These are phyloP conservation scores for Multifurca ochricompacta DNA, from an alignment of 768 basidiomycete species.

Conservation along the genomic window DNA sequence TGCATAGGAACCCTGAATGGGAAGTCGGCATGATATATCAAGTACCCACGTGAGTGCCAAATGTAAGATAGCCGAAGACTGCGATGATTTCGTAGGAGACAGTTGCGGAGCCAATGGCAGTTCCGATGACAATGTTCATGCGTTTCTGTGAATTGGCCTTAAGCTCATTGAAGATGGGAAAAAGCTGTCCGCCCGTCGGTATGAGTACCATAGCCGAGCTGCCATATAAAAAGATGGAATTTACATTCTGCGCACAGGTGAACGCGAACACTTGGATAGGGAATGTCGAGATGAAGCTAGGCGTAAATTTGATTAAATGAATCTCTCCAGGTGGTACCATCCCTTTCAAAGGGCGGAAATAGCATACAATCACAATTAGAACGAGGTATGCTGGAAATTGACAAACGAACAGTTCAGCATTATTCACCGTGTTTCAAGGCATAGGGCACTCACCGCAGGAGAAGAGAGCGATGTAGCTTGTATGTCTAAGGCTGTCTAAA, in stretches of 20 bases:
- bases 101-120: conserved; percentile 79
- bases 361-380: conserved; percentile 70
- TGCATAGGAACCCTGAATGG: conserved; percentile 23
- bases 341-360: conserved; percentile 64
- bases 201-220: neutral
- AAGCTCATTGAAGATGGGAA: conserved; percentile 92
- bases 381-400: conserved; percentile 57
- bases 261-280: conserved; percentile 92
- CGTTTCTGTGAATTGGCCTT: conserved; percentile 68
- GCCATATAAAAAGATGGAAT: conserved; percentile 21
- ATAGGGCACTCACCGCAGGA: conserved; percentile 61
- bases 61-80: conserved; percentile 86
- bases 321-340: conserved; percentile 61
- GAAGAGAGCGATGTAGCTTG: conserved; percentile 86
- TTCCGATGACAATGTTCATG: conserved; percentile 82
- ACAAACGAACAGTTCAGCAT: neutral
- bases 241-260: conserved; percentile 89
- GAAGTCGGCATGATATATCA: neutral
- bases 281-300: conserved; percentile 74
- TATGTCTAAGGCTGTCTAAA: conserved; percentile 80
- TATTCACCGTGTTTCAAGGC: neutral
- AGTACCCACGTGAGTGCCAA: conserved; percentile 66
- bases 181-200: conserved; percentile 46
- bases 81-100: conserved; percentile 85
- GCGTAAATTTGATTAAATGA: conserved; percentile 62